Evolutionary conservation across 345 rosid species (phyloP).

Genomic region (Cochlearia excelsa): DNA sequence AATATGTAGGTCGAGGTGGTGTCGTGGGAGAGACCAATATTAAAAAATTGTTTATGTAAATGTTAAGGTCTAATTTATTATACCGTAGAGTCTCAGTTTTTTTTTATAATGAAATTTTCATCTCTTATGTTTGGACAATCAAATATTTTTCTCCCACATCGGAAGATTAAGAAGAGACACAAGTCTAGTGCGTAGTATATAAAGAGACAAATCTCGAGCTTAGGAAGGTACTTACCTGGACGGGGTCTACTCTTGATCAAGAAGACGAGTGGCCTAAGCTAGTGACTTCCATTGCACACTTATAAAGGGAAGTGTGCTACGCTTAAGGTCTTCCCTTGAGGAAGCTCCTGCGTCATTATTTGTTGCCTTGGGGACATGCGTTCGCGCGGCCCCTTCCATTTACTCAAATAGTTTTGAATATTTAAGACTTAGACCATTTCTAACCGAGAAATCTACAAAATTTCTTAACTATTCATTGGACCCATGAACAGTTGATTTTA

Average conservation of each 20-base stretch:
- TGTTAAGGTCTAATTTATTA: constrained; percentile 1
- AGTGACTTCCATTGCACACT: constrained; percentile 39
- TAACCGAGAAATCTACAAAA: no score
- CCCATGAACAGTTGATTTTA: no score
- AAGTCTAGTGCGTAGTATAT: background rate
- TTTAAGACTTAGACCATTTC: no score
- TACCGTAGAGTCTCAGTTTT: constrained; percentile 1
- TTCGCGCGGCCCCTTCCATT: constrained; percentile 49
- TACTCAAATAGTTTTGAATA: no score
- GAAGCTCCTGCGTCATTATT: constrained; percentile 64
- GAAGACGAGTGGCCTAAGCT: constrained; percentile 35
- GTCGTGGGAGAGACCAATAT: constrained; percentile 57
- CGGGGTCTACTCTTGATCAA: constrained; percentile 34
- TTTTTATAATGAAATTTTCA: no score
- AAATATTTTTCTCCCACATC: constrained; percentile 20
- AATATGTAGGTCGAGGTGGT: constrained; percentile 75
- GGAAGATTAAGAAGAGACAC: background rate
- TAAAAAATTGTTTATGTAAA: constrained; percentile 27
- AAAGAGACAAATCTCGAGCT: rapidly evolving
- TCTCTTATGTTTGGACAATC: no score
- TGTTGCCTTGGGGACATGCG: constrained; percentile 50
- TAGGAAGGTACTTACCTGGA: constrained; percentile 28
- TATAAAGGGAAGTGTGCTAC: constrained; percentile 8
- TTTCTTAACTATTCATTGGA: no score
- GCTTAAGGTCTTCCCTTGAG: constrained; percentile 40